These are phyloP conservation scores for Arthrinium puccinioides DNA, from an alignment of 2,329 filamentous ascomycete species.

Conservation along the genomic window DNA sequence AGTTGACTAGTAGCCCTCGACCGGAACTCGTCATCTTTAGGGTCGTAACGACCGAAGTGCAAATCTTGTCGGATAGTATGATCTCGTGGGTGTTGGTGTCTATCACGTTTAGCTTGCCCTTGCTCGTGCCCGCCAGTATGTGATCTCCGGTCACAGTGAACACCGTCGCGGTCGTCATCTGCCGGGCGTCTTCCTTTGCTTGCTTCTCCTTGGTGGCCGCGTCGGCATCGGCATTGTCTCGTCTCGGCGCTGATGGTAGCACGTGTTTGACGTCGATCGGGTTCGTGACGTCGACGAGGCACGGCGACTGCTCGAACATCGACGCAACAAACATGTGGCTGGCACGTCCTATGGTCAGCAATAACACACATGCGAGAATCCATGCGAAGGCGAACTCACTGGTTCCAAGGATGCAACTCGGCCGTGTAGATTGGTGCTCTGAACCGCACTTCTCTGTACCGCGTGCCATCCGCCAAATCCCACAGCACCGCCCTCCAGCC, in stretches of 20 bases:
- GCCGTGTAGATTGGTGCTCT: slow-evolving; percentile 92
- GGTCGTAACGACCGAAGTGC: slow-evolving; percentile 79
- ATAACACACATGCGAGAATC: background rate
- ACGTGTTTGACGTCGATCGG: slow-evolving; percentile 65
- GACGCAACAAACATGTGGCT: slow-evolving; percentile 84
- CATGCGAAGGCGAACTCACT: slow-evolving; percentile 52
- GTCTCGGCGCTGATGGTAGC: slow-evolving; percentile 75
- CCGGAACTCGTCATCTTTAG: slow-evolving; percentile 80
- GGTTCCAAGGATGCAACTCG: slow-evolving; percentile 85
- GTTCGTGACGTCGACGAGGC: slow-evolving; percentile 74
- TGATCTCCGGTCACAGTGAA: slow-evolving; percentile 83
- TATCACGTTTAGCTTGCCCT: slow-evolving; percentile 94
- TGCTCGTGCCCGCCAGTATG: slow-evolving; percentile 87
- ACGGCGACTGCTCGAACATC: slow-evolving; percentile 86
- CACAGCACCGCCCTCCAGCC: slow-evolving; percentile 96
- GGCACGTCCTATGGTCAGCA: background rate
- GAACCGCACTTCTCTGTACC: slow-evolving; percentile 81
- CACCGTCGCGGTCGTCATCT: slow-evolving; percentile 87
- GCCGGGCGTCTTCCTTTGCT: slow-evolving; percentile 84
- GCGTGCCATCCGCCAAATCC: slow-evolving; percentile 68
- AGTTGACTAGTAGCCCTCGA: slow-evolving; percentile 82
- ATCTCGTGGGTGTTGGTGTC: slow-evolving; percentile 73
- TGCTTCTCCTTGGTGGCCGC: slow-evolving; percentile 72
- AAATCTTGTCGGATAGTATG: slow-evolving; percentile 85
- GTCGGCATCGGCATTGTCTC: slow-evolving; percentile 63